Evolutionary conservation across 2,329 filamentous ascomycete genomes (phyloP).

Genomic region (Nectriaceae sp.): DNA sequence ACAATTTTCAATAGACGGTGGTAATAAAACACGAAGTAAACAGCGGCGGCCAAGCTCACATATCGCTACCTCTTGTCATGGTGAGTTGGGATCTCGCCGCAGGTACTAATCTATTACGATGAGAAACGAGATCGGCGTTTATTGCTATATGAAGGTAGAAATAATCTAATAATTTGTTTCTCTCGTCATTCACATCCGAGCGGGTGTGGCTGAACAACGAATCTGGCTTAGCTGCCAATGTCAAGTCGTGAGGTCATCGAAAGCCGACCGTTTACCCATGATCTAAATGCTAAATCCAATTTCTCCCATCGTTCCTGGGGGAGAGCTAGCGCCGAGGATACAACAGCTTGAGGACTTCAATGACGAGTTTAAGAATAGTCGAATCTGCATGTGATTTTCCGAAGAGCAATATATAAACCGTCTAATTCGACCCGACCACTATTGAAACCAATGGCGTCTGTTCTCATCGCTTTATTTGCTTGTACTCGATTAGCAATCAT

Average conservation of each 20-base stretch:
- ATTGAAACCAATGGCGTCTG: constrained; percentile 5
- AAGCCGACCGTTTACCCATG: neutral
- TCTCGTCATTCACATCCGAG: neutral
- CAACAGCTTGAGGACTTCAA: neutral
- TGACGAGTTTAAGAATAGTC: neutral
- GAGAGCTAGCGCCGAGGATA: neutral
- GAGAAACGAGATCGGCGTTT: no score
- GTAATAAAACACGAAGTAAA: no score
- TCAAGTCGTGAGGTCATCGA: constrained; percentile 14
- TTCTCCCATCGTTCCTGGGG: neutral
- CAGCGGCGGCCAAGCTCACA: no score
- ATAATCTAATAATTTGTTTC: no score
- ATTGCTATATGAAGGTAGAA: no score
- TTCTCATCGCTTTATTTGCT: constrained; percentile 6
- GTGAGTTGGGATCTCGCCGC: no score
- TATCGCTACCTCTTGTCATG: no score
- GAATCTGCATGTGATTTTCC: constrained; percentile 1
- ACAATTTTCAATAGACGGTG: no score
- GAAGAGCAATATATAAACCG: neutral
- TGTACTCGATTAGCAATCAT: constrained; percentile 5
- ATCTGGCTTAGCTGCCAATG: neutral
- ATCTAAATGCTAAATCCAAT: neutral
- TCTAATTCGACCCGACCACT: neutral
- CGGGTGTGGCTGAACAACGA: neutral
- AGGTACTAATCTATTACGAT: no score